Evolutionary conservation across 2,329 filamentous ascomycete species (phyloP).

Genomic region (Xylaria sp.): DNA sequence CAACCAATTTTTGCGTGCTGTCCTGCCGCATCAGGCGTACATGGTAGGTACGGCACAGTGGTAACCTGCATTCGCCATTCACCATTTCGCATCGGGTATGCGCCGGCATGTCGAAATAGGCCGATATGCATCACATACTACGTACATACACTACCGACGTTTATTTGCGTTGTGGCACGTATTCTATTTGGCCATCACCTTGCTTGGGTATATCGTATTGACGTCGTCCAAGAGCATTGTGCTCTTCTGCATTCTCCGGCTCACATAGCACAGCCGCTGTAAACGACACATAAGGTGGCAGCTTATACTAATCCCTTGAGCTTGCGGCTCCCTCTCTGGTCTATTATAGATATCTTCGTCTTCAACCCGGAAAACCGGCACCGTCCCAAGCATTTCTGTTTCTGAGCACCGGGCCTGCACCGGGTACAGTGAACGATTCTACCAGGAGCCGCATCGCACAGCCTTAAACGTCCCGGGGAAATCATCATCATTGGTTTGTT

Average conservation of each 20-base stretch:
- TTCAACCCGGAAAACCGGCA: slow-evolving; percentile 14
- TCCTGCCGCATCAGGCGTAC: slow-evolving; percentile 30
- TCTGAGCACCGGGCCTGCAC: too few relatives aligned
- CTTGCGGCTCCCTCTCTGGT: neutral
- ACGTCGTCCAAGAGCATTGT: slow-evolving; percentile 13
- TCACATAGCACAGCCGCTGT: slow-evolving; percentile 9
- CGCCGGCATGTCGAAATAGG: slow-evolving; percentile 28
- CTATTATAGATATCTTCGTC: slow-evolving; percentile 3
- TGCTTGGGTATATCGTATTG: slow-evolving; percentile 19
- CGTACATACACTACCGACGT: slow-evolving; percentile 23
- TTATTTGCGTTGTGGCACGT: slow-evolving; percentile 18
- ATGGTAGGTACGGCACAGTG: slow-evolving; percentile 1
- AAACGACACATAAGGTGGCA: slow-evolving; percentile 5
- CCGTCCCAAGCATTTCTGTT: neutral
- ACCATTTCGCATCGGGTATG: slow-evolving; percentile 34
- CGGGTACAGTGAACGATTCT: neutral
- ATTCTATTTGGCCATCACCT: neutral
- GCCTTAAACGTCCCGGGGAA: neutral
- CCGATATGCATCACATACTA: slow-evolving; percentile 31
- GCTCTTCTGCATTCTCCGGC: slow-evolving; percentile 19
- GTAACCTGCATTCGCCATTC: slow-evolving; percentile 31
- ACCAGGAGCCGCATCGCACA: slow-evolving; percentile 1
- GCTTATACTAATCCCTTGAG: slow-evolving; percentile 5
- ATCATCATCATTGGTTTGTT: neutral
- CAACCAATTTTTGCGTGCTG: slow-evolving; percentile 36